phyloP scores from a whole-genome alignment of 352 stramenopile species.

The Phytophthora hybrid region DNA sequence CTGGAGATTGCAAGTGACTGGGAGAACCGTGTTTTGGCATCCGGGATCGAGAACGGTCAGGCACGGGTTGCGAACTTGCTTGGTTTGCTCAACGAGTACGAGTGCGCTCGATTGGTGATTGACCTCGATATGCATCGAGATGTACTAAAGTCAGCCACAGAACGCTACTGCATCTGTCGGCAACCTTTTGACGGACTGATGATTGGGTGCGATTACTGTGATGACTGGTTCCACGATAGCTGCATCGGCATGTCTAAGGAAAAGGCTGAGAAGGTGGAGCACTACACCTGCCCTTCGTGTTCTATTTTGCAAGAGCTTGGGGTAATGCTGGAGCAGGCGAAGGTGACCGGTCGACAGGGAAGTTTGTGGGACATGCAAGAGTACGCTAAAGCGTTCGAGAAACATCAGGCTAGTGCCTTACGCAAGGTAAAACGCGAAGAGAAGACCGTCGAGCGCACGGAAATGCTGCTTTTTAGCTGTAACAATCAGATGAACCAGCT shows the following conservation, averaged over 20 bases:
- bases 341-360: conserved; percentile 59
- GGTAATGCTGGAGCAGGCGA: conserved; percentile 53
- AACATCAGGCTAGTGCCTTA: conserved; percentile 74
- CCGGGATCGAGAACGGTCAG: conserved; percentile 82
- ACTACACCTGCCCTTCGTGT: conserved; percentile 96
- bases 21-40: conserved; percentile 78
- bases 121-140: conserved; percentile 90
- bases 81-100: conserved; percentile 82
- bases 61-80: conserved; percentile 78
- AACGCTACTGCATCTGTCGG: conserved; percentile 92
- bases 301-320: conserved; percentile 91
- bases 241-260: conserved; percentile 93
- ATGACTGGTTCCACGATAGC: conserved; percentile 92
- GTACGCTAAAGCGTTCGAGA: conserved; percentile 86
- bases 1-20: conserved; percentile 81
- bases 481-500: conserved; percentile 88
- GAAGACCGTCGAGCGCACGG: conserved; percentile 82
- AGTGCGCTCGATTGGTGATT: conserved; percentile 77
- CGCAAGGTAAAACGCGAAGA: conserved; percentile 88
- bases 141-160: conserved; percentile 92
- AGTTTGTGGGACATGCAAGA: conserved; percentile 88
- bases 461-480: conserved; percentile 80
- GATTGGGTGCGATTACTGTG: conserved; percentile 90
- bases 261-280: conserved; percentile 95
- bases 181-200: conserved; percentile 92